Conservation (phyloP, 1,284 basidiomycete species). For the Cutaneotrichosporon sp. region DNA sequence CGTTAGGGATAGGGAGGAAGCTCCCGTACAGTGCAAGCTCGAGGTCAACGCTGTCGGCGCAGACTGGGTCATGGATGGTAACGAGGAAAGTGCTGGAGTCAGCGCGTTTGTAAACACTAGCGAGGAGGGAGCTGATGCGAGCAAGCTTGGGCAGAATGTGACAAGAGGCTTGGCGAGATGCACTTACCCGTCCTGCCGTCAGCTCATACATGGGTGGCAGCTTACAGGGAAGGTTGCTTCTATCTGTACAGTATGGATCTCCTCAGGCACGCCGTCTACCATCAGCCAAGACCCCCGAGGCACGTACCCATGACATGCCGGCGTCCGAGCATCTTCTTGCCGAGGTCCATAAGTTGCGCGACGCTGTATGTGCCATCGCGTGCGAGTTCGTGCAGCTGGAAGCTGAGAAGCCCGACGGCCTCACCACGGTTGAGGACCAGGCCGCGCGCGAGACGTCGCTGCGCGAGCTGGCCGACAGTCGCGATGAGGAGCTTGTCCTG, state of each 20-base stretch:
- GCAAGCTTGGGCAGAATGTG: background rate
- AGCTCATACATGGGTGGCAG: constrained; percentile 13
- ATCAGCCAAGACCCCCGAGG: background rate
- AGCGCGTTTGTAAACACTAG: background rate
- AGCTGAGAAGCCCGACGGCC: constrained; percentile 83
- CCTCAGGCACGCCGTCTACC: constrained; percentile 44
- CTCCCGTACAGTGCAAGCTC: constrained; percentile 84
- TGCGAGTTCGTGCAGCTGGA: constrained; percentile 88
- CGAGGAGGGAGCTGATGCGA: too few relatives aligned
- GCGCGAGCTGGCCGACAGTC: constrained; percentile 80
- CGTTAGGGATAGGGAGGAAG: constrained; percentile 77
- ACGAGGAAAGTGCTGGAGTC: constrained; percentile 78
- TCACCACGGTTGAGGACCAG: constrained; percentile 82
- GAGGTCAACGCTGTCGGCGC: constrained; percentile 75
- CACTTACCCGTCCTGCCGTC: constrained; percentile 34
- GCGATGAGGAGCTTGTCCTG: constrained; percentile 56
- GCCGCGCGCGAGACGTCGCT: constrained; percentile 90
- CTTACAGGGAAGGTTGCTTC: constrained; percentile 85
- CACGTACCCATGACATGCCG: constrained; percentile 71
- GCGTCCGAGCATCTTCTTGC: constrained; percentile 82
- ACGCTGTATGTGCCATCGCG: constrained; percentile 91
- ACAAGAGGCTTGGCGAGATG: too few relatives aligned
- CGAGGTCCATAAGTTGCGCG: constrained; percentile 85
- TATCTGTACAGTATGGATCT: constrained; percentile 78
- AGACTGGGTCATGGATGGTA: constrained; percentile 91